Conservation (phyloP, 1,284 basidiomycete genomes). For the Ceratobasidium theobromae region DNA sequence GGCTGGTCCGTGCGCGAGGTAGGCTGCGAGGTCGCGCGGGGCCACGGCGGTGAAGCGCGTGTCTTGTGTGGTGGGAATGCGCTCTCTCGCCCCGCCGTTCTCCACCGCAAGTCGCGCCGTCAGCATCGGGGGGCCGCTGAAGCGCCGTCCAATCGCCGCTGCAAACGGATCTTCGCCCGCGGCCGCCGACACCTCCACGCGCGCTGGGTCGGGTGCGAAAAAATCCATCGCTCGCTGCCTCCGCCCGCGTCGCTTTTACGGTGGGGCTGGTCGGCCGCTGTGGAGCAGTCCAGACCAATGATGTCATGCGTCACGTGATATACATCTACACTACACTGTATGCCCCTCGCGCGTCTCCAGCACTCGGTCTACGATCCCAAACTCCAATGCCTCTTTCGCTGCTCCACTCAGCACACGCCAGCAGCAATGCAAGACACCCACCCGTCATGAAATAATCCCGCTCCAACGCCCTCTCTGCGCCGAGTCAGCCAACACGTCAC, state of each 20-base stretch:
- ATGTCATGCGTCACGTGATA: constrained; percentile 4
- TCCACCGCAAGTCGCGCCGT: constrained; percentile 11
- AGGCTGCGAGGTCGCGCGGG: not conserved
- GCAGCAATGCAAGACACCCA: constrained; percentile 44
- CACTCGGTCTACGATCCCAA: constrained; percentile 78
- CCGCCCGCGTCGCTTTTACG: no score
- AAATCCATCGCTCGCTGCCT: constrained; percentile 6
- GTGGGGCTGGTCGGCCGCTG: constrained; percentile 4
- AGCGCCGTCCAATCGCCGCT: constrained; percentile 23
- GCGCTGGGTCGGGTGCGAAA: constrained; percentile 7
- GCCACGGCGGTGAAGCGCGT: constrained; percentile 1
- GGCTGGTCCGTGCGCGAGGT: constrained; percentile 33
- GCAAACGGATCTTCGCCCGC: constrained; percentile 18
- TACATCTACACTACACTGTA: not conserved
- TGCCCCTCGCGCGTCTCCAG: not conserved
- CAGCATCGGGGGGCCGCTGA: constrained; percentile 5
- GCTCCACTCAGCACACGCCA: constrained; percentile 39
- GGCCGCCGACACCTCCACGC: not conserved
- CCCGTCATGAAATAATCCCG: constrained; percentile 94
- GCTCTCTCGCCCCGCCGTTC: constrained; percentile 1
- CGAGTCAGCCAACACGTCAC: not conserved
- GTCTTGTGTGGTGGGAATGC: not conserved
- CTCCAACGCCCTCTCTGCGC: constrained; percentile 79
- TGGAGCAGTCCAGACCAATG: constrained; percentile 18
- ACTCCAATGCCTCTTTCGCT: constrained; percentile 83